Conservation (phyloP, 495 filamentous ascomycete species). For the Talaromyces proteolyticus region DNA sequence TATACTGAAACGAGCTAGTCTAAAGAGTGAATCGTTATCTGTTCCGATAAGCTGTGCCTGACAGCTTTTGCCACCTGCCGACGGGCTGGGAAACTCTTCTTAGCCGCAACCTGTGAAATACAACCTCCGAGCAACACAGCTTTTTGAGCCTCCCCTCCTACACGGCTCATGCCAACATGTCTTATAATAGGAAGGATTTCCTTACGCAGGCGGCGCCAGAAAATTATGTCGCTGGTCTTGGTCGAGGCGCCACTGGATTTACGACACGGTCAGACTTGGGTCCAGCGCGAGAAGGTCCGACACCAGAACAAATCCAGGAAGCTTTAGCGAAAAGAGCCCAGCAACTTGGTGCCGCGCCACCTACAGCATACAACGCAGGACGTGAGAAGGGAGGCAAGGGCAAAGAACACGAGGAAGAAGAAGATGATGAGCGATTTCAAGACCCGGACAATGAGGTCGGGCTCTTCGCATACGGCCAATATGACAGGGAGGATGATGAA, state of each 20-base stretch:
- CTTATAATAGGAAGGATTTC: slow-evolving; percentile 80
- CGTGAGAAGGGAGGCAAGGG: slow-evolving; percentile 59
- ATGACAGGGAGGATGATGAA: slow-evolving; percentile 95
- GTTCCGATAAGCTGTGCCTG: too few relatives aligned
- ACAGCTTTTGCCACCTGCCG: too few relatives aligned
- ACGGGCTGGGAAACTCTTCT: too few relatives aligned
- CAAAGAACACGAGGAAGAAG: slow-evolving; percentile 64
- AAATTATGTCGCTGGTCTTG: slow-evolving; percentile 97
- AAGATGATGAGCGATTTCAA: slow-evolving; percentile 83
- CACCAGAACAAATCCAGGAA: slow-evolving; percentile 97
- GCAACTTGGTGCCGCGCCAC: slow-evolving; percentile 72
- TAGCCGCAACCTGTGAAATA: too few relatives aligned
- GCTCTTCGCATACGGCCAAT: slow-evolving; percentile 87
- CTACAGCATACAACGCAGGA: slow-evolving; percentile 69
- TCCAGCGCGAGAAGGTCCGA: slow-evolving; percentile 92
- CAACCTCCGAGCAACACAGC: too few relatives aligned
- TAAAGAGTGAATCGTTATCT: too few relatives aligned
- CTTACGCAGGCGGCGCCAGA: slow-evolving; percentile 86
- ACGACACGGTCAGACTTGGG: slow-evolving; percentile 96
- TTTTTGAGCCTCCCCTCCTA: too few relatives aligned
- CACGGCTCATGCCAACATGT: slow-evolving; percentile 40
- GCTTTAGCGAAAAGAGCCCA: slow-evolving; percentile 88
- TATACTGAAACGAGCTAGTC: too few relatives aligned
- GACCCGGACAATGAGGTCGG: slow-evolving; percentile 97
- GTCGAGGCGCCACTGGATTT: slow-evolving; percentile 96